phyloP scores from a whole-genome alignment of 2,329 filamentous ascomycete species.

The Aspergillus glaucus region DNA sequence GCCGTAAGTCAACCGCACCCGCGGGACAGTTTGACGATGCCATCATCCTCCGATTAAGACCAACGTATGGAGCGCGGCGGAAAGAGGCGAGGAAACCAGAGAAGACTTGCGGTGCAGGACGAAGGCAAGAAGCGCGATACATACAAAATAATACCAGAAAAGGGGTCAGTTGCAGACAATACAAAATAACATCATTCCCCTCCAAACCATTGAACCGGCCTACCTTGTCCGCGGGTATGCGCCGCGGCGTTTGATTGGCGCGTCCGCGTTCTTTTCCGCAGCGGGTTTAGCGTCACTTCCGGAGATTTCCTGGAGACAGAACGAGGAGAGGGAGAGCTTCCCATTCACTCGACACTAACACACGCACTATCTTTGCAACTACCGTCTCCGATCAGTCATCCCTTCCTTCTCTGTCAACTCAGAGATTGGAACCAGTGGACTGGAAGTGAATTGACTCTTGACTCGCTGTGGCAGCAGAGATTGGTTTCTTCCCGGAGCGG shows the following conservation, averaged over 20 bases:
- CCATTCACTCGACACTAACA: neutral
- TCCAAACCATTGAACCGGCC: neutral
- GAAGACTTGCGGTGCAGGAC: neutral
- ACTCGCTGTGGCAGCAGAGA: neutral
- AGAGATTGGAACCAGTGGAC: neutral
- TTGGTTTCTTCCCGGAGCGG: neutral
- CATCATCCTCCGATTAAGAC: slow-evolving; percentile 15
- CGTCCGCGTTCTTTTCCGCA: slow-evolving; percentile 3
- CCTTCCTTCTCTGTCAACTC: neutral
- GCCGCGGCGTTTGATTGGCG: neutral
- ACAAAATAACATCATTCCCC: neutral
- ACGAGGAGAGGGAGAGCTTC: neutral
- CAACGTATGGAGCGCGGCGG: slow-evolving; percentile 2
- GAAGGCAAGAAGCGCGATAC: neutral
- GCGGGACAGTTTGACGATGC: slow-evolving; percentile 8
- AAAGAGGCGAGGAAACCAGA: neutral
- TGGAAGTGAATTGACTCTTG: neutral
- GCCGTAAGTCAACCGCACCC: slow-evolving; percentile 34
- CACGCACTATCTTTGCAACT: neutral
- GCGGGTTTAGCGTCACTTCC: slow-evolving; percentile 10
- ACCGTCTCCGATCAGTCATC: neutral
- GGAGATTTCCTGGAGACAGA: neutral
- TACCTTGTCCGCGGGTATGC: neutral
- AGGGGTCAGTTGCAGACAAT: neutral
- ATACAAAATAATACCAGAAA: neutral